Percentiles rank a stretch among this genome's conserved stretches.
Evolutionary conservation across 1,284 basidiomycete genomes (phyloP).

Genomic region (Schizophyllum amplum): DNA sequence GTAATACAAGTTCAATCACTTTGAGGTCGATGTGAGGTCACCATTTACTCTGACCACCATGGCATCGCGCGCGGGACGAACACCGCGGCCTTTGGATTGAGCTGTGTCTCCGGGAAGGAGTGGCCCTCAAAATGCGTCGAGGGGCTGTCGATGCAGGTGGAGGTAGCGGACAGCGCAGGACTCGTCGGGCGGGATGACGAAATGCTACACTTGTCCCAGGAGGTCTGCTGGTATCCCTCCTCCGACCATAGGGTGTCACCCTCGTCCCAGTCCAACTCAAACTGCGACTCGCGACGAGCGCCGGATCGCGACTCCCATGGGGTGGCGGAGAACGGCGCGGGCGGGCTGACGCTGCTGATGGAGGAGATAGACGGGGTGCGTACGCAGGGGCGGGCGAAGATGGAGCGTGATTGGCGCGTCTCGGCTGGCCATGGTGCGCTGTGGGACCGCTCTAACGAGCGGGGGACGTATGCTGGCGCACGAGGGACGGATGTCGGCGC

Average conservation of each 20-base stretch:
- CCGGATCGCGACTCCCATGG: not conserved
- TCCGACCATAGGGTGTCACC: not conserved
- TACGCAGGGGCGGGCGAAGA: not conserved
- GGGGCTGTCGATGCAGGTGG: not conserved
- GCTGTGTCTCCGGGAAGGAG: not conserved
- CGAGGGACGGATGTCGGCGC: not conserved
- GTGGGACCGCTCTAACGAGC: not conserved
- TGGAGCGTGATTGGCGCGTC: not conserved
- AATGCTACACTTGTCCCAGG: too few relatives aligned
- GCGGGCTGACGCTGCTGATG: not conserved
- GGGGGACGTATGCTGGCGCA: not conserved
- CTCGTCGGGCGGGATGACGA: not conserved
- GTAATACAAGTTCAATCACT: too few relatives aligned
- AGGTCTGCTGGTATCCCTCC: too few relatives aligned
- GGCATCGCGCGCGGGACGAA: slow-evolving; percentile 23
- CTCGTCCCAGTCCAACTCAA: not conserved
- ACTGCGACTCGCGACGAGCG: too few relatives aligned
- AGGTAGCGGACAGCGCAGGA: too few relatives aligned
- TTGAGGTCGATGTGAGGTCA: too few relatives aligned
- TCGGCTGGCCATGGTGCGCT: not conserved
- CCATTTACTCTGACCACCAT: too few relatives aligned
- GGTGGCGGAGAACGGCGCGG: too few relatives aligned
- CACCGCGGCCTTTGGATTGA: slow-evolving; percentile 15
- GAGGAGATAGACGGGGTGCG: not conserved
- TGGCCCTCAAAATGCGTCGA: too few relatives aligned